Evolutionary conservation across 805 yeast genomes (phyloP).

Genomic region (Metschnikowia colocasiae): DNA sequence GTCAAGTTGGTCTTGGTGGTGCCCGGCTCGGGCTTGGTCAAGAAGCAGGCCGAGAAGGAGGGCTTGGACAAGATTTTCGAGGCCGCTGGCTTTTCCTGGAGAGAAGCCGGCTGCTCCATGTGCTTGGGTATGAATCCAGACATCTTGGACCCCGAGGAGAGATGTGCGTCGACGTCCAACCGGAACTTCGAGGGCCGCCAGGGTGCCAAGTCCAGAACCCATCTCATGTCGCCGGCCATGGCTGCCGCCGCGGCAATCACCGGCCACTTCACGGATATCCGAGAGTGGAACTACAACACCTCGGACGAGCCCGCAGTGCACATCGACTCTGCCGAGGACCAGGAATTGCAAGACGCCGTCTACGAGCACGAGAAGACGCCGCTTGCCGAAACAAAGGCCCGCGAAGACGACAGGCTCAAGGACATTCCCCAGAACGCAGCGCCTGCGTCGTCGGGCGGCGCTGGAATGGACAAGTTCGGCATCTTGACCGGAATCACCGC

Average conservation of each 20-base stretch:
- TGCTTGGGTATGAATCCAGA: conserved; percentile 99
- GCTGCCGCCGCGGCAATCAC: conserved; percentile 97
- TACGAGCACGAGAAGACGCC: conserved; percentile 69
- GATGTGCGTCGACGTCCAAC: conserved; percentile 98
- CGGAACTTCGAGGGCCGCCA: conserved; percentile 99
- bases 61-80: conserved; percentile 88
- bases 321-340: conserved; percentile 42
- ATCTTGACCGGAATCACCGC: conserved; percentile 86
- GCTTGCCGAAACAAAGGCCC: conserved; percentile 50
- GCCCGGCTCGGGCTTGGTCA: conserved; percentile 96
- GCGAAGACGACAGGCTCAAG: conserved; percentile 46
- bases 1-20: conserved; percentile 86
- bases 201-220: conserved; percentile 95
- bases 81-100: conserved; percentile 96
- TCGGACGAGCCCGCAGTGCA: conserved; percentile 58
- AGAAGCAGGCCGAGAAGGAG: conserved; percentile 89
- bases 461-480: conserved; percentile 72
- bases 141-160: conserved; percentile 87
- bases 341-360: conserved; percentile 63
- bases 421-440: conserved; percentile 55
- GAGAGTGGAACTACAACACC: conserved; percentile 66
- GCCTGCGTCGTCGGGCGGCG: conserved; percentile 22
- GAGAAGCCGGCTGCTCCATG: conserved; percentile 99
- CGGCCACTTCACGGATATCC: conserved; percentile 88
- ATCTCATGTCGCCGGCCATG: conserved; percentile 98